phyloP scores from a whole-genome alignment of 305 asterid species.

The Solanum aculeatissimum region DNA sequence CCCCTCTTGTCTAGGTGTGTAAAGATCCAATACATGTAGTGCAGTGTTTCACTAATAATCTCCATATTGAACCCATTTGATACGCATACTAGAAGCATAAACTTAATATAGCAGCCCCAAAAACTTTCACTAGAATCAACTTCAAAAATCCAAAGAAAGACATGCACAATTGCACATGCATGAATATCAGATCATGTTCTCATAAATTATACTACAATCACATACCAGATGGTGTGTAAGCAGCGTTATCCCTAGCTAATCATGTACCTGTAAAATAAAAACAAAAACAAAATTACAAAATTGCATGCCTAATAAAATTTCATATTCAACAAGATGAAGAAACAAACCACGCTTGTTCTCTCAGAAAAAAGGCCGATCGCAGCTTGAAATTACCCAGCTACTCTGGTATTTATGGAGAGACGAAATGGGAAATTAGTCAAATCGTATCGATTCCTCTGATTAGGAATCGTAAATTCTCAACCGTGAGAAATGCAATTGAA shows the following conservation, averaged over 20 bases:
- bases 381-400: background rate
- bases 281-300: background rate
- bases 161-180: background rate
- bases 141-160: background rate
- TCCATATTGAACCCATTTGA: background rate
- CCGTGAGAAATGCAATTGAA: slow-evolving; percentile 11
- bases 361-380: background rate
- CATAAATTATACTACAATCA: background rate
- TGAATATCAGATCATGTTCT: background rate
- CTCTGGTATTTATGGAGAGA: background rate
- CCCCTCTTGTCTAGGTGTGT: too few species aligned
- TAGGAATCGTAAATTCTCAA: background rate
- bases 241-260: background rate
- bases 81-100: background rate
- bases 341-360: background rate
- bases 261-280: background rate
- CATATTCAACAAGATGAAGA: background rate
- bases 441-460: background rate
- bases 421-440: background rate
- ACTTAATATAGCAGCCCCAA: background rate
- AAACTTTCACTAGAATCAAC: background rate
- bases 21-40: background rate
- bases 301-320: background rate
- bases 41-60: background rate
- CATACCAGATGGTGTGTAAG: too few species aligned